These are phyloP conservation scores for Nicotiana tomentosiformis DNA, from an alignment of 257 asterid genomes.

Conservation along the genomic window DNA sequence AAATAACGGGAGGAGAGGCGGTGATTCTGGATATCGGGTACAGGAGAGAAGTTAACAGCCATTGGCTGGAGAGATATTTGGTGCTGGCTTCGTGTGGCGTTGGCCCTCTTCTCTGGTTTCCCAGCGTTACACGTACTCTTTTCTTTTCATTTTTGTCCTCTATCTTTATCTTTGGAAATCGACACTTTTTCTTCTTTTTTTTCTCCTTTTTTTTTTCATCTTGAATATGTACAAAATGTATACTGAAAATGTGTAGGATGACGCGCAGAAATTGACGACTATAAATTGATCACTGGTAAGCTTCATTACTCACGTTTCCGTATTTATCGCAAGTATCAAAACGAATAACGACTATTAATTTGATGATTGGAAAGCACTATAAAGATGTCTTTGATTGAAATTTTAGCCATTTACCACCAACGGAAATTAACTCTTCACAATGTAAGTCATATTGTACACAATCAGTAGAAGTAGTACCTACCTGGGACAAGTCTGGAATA, in stretches of 20 bases:
- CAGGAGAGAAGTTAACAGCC: background rate
- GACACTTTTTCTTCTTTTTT: too few species aligned
- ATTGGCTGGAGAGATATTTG: constrained; percentile 11
- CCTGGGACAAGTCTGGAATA: too few species aligned
- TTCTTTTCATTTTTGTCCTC: background rate
- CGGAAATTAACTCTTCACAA: too few species aligned
- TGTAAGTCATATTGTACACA: too few species aligned
- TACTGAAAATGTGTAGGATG: background rate
- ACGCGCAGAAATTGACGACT: background rate
- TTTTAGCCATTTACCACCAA: too few species aligned
- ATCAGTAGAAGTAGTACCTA: too few species aligned
- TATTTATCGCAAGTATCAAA: too few species aligned
- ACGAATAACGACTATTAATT: too few species aligned
- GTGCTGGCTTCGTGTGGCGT: background rate
- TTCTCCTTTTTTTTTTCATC: background rate
- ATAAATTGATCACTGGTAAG: too few species aligned
- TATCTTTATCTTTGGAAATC: background rate
- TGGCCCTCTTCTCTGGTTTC: background rate
- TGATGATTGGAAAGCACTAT: too few species aligned
- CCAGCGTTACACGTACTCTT: background rate
- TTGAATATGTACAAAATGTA: background rate
- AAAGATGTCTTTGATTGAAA: too few species aligned
- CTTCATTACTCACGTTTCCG: too few species aligned
- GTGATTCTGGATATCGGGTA: background rate
- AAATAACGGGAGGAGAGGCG: background rate